A percentile compares a stretch with the other conserved stretches of the same genome.
These are phyloP conservation scores for Pleurotus platypus DNA, from an alignment of 768 basidiomycete species.

Conservation along the genomic window DNA sequence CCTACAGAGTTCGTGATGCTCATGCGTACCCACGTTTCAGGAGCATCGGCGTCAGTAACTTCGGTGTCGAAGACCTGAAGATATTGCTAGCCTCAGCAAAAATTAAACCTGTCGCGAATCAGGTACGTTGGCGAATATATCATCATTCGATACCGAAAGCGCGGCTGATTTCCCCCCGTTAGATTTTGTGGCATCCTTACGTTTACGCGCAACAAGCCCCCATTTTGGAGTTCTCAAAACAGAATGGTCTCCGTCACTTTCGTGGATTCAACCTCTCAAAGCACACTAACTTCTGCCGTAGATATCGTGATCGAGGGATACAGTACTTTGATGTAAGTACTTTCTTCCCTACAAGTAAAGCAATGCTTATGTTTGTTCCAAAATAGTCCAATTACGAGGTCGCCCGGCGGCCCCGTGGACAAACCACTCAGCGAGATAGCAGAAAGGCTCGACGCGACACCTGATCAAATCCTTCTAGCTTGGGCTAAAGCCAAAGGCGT, in stretches of 20 bases:
- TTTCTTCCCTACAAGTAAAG: background rate
- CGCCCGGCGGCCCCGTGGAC: constrained; percentile 64
- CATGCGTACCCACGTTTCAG: constrained; percentile 22
- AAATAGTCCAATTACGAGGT: constrained; percentile 53
- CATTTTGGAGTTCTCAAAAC: constrained; percentile 52
- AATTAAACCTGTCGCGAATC: constrained; percentile 64
- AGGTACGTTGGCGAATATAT: constrained; percentile 30
- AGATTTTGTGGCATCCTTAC: constrained; percentile 73
- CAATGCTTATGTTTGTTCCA: background rate
- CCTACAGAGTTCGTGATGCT: background rate
- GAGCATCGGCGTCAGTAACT: constrained; percentile 76
- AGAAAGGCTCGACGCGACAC: constrained; percentile 40
- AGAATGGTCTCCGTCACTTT: constrained; percentile 28
- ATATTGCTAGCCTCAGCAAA: constrained; percentile 54
- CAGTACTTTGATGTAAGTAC: constrained; percentile 55
- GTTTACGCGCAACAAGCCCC: constrained; percentile 50
- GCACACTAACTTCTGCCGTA: background rate
- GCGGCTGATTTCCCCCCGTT: too few relatives aligned
- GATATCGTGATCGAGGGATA: constrained; percentile 69
- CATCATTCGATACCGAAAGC: background rate
- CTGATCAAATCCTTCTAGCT: constrained; percentile 68
- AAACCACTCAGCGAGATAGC: constrained; percentile 54
- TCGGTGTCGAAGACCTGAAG: constrained; percentile 49
- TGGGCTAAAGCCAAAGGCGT: constrained; percentile 71
- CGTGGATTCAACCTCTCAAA: too few relatives aligned